phyloP scores from a whole-genome alignment of 768 basidiomycete genomes.

The Tricholoma sp. region DNA sequence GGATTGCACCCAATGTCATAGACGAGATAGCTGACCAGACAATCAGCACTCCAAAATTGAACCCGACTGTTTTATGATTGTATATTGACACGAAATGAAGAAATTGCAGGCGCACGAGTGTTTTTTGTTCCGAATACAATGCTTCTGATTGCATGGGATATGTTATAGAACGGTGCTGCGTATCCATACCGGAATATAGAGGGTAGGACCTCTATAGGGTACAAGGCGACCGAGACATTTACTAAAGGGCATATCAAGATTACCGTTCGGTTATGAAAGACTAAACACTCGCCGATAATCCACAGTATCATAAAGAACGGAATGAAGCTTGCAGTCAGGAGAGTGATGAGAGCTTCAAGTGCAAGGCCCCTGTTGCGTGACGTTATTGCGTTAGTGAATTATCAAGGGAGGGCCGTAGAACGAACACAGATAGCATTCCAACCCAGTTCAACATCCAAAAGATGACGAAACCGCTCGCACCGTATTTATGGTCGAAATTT shows the following conservation, averaged over 20 bases:
- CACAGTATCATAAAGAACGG: slow-evolving; percentile 64
- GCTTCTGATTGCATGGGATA: slow-evolving; percentile 53
- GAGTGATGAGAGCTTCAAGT: slow-evolving; percentile 54
- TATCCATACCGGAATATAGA: slow-evolving; percentile 61
- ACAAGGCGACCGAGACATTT: slow-evolving; percentile 57
- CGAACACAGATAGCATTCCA: slow-evolving; percentile 57
- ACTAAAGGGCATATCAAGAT: slow-evolving; percentile 23
- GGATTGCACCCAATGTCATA: slow-evolving; percentile 45
- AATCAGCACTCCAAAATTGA: slow-evolving; percentile 57
- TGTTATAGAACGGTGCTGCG: slow-evolving; percentile 68
- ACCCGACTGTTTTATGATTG: slow-evolving; percentile 38
- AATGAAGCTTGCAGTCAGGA: slow-evolving; percentile 52
- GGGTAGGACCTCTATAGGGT: slow-evolving; percentile 57
- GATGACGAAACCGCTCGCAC: slow-evolving; percentile 49
- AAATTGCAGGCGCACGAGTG: slow-evolving; percentile 34
- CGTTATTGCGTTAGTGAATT: background rate
- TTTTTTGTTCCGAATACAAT: slow-evolving; percentile 67
- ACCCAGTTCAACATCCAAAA: slow-evolving; percentile 71
- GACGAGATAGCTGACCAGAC: slow-evolving; percentile 53
- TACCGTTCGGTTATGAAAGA: background rate
- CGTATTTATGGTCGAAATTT: slow-evolving; percentile 48
- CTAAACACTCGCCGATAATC: slow-evolving; percentile 50
- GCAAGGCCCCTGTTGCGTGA: slow-evolving; percentile 48
- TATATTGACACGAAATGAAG: background rate
- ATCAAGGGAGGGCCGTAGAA: slow-evolving; percentile 1